A percentile compares a stretch with the other conserved stretches of the same genome.
Conservation (phyloP, 1,284 basidiomycete species). For the Apiotrichum laibachii region DNA sequence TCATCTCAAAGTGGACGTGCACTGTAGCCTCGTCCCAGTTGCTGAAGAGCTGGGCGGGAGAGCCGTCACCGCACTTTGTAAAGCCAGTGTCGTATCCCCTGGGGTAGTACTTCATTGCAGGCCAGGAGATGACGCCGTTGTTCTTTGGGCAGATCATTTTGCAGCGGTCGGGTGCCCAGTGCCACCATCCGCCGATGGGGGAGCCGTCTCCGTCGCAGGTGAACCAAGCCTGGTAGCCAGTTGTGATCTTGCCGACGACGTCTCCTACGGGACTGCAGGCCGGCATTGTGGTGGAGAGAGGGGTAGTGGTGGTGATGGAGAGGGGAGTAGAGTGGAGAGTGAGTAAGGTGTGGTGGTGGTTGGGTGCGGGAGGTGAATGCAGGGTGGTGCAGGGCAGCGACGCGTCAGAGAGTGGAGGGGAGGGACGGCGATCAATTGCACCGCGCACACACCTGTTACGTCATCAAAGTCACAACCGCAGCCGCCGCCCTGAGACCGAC, state of each 20-base stretch:
- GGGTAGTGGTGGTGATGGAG: too few species aligned
- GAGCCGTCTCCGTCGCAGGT: slow-evolving; percentile 21
- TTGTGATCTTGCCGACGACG: slow-evolving; percentile 17
- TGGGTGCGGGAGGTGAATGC: too few species aligned
- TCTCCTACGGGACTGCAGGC: slow-evolving; percentile 11
- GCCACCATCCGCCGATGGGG: slow-evolving; percentile 22
- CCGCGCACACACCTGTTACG: too few species aligned
- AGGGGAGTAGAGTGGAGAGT: too few species aligned
- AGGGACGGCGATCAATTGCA: too few species aligned
- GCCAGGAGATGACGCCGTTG: slow-evolving; percentile 20
- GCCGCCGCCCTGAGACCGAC: too few species aligned
- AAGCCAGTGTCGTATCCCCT: slow-evolving; percentile 13
- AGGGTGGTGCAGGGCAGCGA: too few species aligned
- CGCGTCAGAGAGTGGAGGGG: too few species aligned
- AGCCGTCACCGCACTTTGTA: slow-evolving; percentile 1
- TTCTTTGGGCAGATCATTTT: slow-evolving; percentile 1
- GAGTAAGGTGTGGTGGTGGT: too few species aligned
- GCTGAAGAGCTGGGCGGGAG: slow-evolving; percentile 14
- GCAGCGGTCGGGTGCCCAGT: slow-evolving; percentile 20
- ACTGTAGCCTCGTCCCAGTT: slow-evolving; percentile 15
- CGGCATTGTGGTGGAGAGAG: not conserved
- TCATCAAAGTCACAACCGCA: too few species aligned
- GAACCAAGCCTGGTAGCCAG: slow-evolving; percentile 24
- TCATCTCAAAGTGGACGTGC: slow-evolving; percentile 19
- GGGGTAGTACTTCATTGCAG: slow-evolving; percentile 19